Percentiles rank a stretch among this genome's conserved stretches.
These are phyloP conservation scores for Candida nitratophila DNA, from an alignment of 805 yeast species.

Conservation along the genomic window DNA sequence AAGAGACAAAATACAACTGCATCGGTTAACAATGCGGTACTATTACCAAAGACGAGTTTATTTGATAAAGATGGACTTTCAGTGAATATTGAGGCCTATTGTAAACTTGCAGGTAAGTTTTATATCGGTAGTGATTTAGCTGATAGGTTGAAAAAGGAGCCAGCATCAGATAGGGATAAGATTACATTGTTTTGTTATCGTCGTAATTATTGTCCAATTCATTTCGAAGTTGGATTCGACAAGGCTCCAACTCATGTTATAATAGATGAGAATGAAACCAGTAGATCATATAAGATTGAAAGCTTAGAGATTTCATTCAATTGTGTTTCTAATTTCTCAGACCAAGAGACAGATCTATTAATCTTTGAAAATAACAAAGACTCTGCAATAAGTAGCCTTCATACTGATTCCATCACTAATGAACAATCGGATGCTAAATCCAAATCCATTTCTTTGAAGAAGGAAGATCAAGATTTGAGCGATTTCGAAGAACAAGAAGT, in stretches of 20 bases:
- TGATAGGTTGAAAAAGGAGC: neutral
- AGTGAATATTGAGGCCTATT: neutral
- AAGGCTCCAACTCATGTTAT: conserved; percentile 3
- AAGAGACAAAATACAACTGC: neutral
- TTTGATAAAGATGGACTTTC: no score
- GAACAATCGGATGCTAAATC: no score
- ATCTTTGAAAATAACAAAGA: neutral
- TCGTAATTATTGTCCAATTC: conserved; percentile 11
- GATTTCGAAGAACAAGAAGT: neutral
- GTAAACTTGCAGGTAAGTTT: neutral
- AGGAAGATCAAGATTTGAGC: neutral
- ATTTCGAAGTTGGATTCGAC: conserved; percentile 5
- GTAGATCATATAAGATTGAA: neutral
- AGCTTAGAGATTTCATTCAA: neutral
- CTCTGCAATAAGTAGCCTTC: no score
- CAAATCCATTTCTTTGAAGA: no score
- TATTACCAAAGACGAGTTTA: neutral
- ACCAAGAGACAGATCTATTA: neutral
- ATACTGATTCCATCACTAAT: no score
- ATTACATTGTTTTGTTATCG: conserved; percentile 16
- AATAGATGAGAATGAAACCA: neutral
- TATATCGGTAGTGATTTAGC: neutral
- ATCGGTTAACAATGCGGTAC: neutral
- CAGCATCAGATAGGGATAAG: neutral
- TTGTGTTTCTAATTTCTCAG: conserved; percentile 1